Base-by-base conservation (phyloP, 306 rosid species). In the Castanea crenata region DNA sequence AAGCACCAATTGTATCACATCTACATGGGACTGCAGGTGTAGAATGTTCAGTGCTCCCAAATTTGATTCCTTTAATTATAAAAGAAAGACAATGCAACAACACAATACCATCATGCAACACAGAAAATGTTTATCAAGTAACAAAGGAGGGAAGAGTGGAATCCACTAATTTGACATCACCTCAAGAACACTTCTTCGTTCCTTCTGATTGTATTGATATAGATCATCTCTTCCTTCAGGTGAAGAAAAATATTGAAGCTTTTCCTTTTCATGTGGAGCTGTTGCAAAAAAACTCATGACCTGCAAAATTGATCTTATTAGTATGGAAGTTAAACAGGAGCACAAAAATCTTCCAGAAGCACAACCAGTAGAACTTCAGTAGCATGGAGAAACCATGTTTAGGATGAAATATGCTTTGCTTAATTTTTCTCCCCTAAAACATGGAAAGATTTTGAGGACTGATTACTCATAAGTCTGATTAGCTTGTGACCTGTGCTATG, bases 151-250 rank as follows among this genome's bases (percentile, higher is more conserved):
- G 32, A 79, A 56, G 55, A 59, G 19, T 27, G 11, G 19, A 76
- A 57, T 67, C 78, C 23, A 68, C 19, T 20, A 52, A 27, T 55
- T 79, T 54, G 84, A 72, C 59, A 81, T 77, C 68, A 92, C 97
- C 97, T 92, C 99, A 68, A 94, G 94, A 78, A 94, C 92, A 76
- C 89, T 92, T 89, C 97, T 89, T 82, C 91, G 86, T 85, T 94
- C 97, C 85, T 87, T 95, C 91, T 91, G 97, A 82, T 95, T 95
- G 90, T 95, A 95, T 81, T 92, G 90, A 85, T 92, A 95, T 21
- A 95, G 84, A 88, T 95, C 99, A 62, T 95, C 99, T 82, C 99
- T 91, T 89, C 99, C 97, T 89, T 91, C 99, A 54, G 99, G 87
- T n/a, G 98, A 92, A 67, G 88, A 84, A 90, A 95, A 95, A 89